These are phyloP conservation scores for Fistulina hepatica DNA, from an alignment of 1,284 basidiomycete genomes.

Conservation along the genomic window DNA sequence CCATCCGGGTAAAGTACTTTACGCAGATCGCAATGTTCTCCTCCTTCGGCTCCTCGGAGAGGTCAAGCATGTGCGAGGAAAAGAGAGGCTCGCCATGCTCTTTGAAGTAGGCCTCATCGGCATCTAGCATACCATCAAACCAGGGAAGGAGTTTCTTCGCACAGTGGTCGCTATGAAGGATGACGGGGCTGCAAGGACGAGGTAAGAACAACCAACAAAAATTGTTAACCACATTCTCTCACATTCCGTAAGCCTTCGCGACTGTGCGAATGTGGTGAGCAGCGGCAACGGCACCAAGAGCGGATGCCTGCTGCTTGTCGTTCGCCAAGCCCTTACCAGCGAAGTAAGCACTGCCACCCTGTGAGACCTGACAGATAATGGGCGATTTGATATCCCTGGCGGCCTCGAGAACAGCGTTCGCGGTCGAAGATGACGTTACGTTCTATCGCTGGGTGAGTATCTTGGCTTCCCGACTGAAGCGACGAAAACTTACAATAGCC, in stretches of 20 bases:
- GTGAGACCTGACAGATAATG: conserved; percentile 96
- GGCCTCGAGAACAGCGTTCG: conserved; percentile 82
- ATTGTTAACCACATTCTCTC: conserved; percentile 25
- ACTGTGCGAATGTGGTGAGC: conserved; percentile 89
- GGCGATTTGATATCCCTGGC: conserved; percentile 85
- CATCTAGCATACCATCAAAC: conserved; percentile 99
- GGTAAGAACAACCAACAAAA: background rate
- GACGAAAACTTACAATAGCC: conserved; percentile 55
- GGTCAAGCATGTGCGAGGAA: conserved; percentile 99
- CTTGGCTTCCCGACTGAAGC: conserved; percentile 13
- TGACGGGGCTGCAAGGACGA: conserved; percentile 62
- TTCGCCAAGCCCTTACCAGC: conserved; percentile 96
- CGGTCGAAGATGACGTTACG: conserved; percentile 80
- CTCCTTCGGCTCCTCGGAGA: conserved; percentile 96
- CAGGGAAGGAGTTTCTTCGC: conserved; percentile 97
- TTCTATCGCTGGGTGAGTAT: conserved; percentile 39
- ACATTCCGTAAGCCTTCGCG: conserved; percentile 86
- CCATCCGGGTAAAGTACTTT: conserved; percentile 96
- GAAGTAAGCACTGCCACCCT: conserved; percentile 95
- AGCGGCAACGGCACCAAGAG: conserved; percentile 84
- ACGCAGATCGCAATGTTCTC: conserved; percentile 93
- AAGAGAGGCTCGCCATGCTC: conserved; percentile 86
- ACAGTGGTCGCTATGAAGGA: conserved; percentile 99
- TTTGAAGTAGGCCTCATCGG: conserved; percentile 92
- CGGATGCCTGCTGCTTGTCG: conserved; percentile 94